phyloP scores from a whole-genome alignment of 2,329 filamentous ascomycete genomes.

The Curvularia lunata region DNA sequence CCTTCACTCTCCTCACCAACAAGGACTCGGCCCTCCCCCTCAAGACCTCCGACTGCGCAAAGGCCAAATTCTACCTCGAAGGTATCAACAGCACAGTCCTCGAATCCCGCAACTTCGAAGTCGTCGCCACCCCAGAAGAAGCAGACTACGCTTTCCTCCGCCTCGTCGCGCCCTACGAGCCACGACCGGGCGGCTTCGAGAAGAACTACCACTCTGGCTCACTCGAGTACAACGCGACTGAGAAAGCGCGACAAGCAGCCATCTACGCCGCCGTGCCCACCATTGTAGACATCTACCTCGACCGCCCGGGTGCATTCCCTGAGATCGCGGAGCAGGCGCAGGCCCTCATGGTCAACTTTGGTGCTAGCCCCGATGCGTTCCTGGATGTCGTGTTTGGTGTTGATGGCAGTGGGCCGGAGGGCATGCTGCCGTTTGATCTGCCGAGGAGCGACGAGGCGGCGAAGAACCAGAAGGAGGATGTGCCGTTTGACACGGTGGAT shows the following conservation, averaged over 20 bases:
- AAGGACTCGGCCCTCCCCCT: slow-evolving; percentile 42
- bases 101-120: slow-evolving; percentile 37
- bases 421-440: slow-evolving; percentile 57
- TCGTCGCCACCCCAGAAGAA: slow-evolving; percentile 47
- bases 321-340: slow-evolving; percentile 50
- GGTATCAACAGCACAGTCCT: slow-evolving; percentile 46
- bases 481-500: slow-evolving; percentile 49
- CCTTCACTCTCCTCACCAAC: slow-evolving; percentile 49
- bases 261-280: slow-evolving; percentile 51
- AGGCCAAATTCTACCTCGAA: slow-evolving; percentile 46
- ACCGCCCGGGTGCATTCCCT: slow-evolving; percentile 53
- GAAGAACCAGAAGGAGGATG: slow-evolving; percentile 42
- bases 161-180: slow-evolving; percentile 50
- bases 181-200: slow-evolving; percentile 53
- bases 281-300: slow-evolving; percentile 55
- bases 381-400: slow-evolving; percentile 53
- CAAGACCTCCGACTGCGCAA: slow-evolving; percentile 21
- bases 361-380: slow-evolving; percentile 52
- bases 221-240: slow-evolving; percentile 52
- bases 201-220: slow-evolving; percentile 49
- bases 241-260: slow-evolving; percentile 47
- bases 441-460: slow-evolving; percentile 55
- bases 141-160: slow-evolving; percentile 54
- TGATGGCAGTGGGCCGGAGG: slow-evolving; percentile 48
- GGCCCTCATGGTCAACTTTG: slow-evolving; percentile 52